Evolutionary conservation across 2,329 filamentous ascomycete species (phyloP).

Genomic region (Diaporthe aspalathi): DNA sequence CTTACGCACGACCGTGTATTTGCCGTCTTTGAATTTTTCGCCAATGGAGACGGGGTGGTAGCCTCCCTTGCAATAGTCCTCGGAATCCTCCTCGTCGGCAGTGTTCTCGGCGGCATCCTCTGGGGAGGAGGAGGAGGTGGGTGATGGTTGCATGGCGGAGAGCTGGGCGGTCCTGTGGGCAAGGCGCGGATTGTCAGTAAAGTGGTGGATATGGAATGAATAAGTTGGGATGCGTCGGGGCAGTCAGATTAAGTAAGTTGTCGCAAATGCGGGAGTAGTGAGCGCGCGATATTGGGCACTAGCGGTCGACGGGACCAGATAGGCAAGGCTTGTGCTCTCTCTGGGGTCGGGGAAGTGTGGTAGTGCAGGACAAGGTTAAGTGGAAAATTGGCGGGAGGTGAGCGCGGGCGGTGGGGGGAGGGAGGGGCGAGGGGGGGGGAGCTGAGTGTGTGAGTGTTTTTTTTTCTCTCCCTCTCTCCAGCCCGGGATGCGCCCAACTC

Average conservation of each 20-base stretch:
- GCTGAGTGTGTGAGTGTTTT: background rate
- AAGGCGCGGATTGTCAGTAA: conserved; percentile 46
- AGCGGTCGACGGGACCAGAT: background rate
- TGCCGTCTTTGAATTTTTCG: conserved; percentile 97
- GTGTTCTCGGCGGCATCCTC: conserved; percentile 92
- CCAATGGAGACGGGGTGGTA: conserved; percentile 96
- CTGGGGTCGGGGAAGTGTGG: conserved; percentile 8
- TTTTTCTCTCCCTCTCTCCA: background rate
- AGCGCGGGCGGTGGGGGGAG: conserved; percentile 7
- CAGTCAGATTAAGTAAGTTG: conserved; percentile 32
- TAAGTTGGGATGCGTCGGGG: background rate
- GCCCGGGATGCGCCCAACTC: conserved; percentile 26
- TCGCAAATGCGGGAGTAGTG: conserved; percentile 1
- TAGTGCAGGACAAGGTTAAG: conserved; percentile 12
- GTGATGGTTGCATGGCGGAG: conserved; percentile 75
- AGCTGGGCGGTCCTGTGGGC: conserved; percentile 64
- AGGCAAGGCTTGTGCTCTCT: conserved; percentile 16
- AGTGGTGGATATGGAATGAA: background rate
- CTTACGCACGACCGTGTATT: conserved; percentile 96
- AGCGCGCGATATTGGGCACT: conserved; percentile 21
- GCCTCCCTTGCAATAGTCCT: conserved; percentile 99
- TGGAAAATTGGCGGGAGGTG: conserved; percentile 12
- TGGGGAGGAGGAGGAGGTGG: conserved; percentile 79
- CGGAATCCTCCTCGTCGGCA: conserved; percentile 97
- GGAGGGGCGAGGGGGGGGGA: background rate